These are phyloP conservation scores for Citrus glauca DNA, from an alignment of 345 rosid species.

Conservation along the genomic window DNA sequence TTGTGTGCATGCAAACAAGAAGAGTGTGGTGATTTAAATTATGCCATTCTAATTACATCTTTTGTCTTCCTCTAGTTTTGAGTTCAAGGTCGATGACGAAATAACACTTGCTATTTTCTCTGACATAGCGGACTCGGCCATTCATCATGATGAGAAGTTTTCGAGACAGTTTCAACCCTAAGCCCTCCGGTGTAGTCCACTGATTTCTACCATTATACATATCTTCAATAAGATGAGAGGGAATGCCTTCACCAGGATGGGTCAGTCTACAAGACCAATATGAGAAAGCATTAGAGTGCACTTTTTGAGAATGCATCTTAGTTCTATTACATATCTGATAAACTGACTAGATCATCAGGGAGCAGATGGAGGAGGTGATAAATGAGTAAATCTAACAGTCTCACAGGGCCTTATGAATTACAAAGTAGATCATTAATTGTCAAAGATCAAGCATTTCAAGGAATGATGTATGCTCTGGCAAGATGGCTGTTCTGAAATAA, in stretches of 20 bases:
- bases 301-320: neutral
- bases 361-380: neutral
- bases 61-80: conserved; percentile 26
- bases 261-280: conserved; percentile 48
- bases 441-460: neutral
- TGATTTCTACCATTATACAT: conserved; percentile 49
- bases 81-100: conserved; percentile 52
- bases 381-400: neutral
- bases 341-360: neutral
- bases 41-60: conserved; percentile 12
- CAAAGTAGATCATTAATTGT: neutral
- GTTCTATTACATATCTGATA: neutral
- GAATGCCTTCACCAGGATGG: conserved; percentile 72
- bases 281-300: neutral
- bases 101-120: conserved; percentile 49
- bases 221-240: conserved; percentile 51
- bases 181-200: conserved; percentile 53
- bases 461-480: neutral
- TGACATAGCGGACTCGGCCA: conserved; percentile 46
- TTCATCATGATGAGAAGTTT: conserved; percentile 55
- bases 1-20: neutral
- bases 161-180: conserved; percentile 45
- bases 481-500: neutral
- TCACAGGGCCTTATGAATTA: neutral
- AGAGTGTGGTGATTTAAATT: neutral